Evolutionary conservation across 164 flowering plant genomes (phyloP).

Genomic region (Berberis vulgaris): DNA sequence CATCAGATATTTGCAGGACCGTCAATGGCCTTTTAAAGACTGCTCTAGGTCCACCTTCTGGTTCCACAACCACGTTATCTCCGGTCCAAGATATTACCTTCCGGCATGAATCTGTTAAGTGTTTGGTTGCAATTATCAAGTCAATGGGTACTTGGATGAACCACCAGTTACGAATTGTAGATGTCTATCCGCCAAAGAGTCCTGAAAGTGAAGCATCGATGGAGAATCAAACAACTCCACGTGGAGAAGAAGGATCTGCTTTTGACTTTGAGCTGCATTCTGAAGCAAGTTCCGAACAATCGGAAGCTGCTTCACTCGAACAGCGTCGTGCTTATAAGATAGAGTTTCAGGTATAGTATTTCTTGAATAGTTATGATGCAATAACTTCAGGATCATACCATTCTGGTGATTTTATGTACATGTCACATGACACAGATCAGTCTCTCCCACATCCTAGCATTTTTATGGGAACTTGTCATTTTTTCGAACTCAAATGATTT

Average conservation of each 20-base stretch:
- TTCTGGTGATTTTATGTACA: background rate
- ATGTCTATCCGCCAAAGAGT: conserved; percentile 31
- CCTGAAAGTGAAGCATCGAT: conserved; percentile 40
- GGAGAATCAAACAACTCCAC: conserved; percentile 35
- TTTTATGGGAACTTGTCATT: no score
- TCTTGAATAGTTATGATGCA: conserved; percentile 2
- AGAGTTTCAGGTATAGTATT: conserved; percentile 66
- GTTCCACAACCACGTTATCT: conserved; percentile 81
- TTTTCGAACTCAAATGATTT: no score
- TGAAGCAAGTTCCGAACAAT: conserved; percentile 58
- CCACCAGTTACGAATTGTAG: conserved; percentile 66
- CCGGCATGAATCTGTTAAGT: conserved; percentile 88
- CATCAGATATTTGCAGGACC: conserved; percentile 95
- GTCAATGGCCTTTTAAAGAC: conserved; percentile 97
- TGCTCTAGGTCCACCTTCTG: conserved; percentile 95
- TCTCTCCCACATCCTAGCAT: no score
- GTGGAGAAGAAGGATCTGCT: conserved; percentile 58
- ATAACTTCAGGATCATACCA: background rate
- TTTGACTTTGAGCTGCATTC: conserved; percentile 66
- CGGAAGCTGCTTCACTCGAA: conserved; percentile 84
- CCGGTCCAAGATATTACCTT: conserved; percentile 83
- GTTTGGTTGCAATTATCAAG: conserved; percentile 73
- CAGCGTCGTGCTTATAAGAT: conserved; percentile 91
- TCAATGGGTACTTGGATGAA: conserved; percentile 99
- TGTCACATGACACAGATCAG: background rate